Evolutionary conservation across 768 basidiomycete genomes (phyloP), one percentile per base, ranked within the genome.

Genomic region (Auricularia sp.): DNA sequence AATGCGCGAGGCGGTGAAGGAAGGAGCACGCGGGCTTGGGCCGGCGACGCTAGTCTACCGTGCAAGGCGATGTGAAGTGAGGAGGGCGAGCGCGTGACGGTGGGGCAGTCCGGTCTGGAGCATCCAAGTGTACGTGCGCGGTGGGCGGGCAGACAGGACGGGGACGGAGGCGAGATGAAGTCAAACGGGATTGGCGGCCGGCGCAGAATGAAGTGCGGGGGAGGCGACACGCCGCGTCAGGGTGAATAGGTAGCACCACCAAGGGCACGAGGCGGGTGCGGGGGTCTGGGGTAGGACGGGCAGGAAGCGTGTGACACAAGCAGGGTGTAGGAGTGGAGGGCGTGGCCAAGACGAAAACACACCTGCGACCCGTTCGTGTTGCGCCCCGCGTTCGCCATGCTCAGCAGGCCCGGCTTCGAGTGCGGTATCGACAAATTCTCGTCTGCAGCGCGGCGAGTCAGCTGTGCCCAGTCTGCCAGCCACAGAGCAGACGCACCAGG

Each of bases 391-490:
- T 94, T 93, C 33, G 91, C 91, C 87, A 90, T 90, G 62, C 87
- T 88, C 43, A 90, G 78, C 59, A 87, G 72, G 61, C 85, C 84
- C 29, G 80, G 81, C 71, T 86, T 87, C 64, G 75, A 80, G 80
- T 97, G 94, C 76, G 84, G 86, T 66, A 85, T 71, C 67, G 78
- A 69, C 75, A 91, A 90, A 81, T 94, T 95, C 78, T 96, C 93
- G 71, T 96, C 94, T 84, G 72, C 12, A 7, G 39, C 39, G 39
- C 39, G 39, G 39, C 8, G 39, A 7, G 39, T 42, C 39, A 42
- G 8, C 8, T 14, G 12, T 42, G 39, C 12, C 39, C 29, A 29
- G 29, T 29, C 29, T 29, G 39, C 39, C 8, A 42, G 39, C 8
- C 39, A 42, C 39, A 51, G 47, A 18, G 47, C 11, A 53, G 3